phyloP scores from a whole-genome alignment of 495 filamentous ascomycete genomes.

The Bryoglossum gracile region DNA sequence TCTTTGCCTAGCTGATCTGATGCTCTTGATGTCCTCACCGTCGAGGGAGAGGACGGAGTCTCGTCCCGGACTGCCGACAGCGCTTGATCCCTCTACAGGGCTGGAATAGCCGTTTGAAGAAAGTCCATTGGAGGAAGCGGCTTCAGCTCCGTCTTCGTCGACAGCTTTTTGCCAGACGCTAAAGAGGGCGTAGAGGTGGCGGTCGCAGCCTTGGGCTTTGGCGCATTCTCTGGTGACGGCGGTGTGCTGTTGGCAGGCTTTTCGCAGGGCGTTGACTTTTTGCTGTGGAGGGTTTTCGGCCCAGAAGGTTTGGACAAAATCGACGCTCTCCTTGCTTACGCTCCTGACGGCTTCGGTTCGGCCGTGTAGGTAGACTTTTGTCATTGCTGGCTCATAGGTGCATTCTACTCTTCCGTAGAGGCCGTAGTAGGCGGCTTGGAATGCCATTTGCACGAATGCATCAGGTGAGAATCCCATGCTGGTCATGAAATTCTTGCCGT shows the following conservation, averaged over 20 bases:
- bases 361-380: constrained; percentile 85
- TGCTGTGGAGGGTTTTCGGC: constrained; percentile 72
- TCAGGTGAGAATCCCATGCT: constrained; percentile 95
- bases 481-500: constrained; percentile 96
- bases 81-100: constrained; percentile 36
- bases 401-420: constrained; percentile 91
- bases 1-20: constrained; percentile 28
- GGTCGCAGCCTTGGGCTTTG: constrained; percentile 86
- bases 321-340: constrained; percentile 69
- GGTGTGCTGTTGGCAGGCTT: constrained; percentile 76
- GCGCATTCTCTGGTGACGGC: constrained; percentile 77
- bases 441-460: constrained; percentile 98
- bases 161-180: constrained; percentile 89
- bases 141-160: constrained; percentile 60
- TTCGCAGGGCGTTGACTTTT: constrained; percentile 78
- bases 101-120: constrained; percentile 52
- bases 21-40: constrained; percentile 20
- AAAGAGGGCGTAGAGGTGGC: constrained; percentile 90
- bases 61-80: constrained; percentile 47
- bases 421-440: constrained; percentile 97
- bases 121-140: constrained; percentile 47
- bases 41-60: constrained; percentile 34
- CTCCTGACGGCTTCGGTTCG: constrained; percentile 90
- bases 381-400: constrained; percentile 98
- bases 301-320: constrained; percentile 94